Percentiles rank a stretch among this genome's conserved stretches.
Evolutionary conservation across 345 rosid genomes (phyloP).

Genomic region (Combretum micranthum): DNA sequence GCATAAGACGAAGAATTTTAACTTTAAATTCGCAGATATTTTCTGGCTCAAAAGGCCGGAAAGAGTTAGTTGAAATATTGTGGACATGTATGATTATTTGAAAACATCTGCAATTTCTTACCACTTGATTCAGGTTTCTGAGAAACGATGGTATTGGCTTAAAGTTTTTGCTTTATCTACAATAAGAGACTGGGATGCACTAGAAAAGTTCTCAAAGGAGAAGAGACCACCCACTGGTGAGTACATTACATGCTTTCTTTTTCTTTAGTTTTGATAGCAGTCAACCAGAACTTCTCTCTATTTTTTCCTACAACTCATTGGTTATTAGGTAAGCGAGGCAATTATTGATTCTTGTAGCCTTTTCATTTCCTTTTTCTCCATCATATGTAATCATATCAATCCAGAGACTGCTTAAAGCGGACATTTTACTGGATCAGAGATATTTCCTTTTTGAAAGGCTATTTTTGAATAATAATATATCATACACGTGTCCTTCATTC

Average conservation of each 20-base stretch:
- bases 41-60: too few species aligned
- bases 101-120: not conserved
- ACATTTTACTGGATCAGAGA: too few species aligned
- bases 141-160: conserved; percentile 97
- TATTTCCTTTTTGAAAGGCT: too few species aligned
- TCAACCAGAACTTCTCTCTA: not conserved
- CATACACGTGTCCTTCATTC: too few species aligned
- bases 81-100: not conserved
- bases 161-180: conserved; percentile 91
- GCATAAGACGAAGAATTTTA: too few species aligned
- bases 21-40: too few species aligned
- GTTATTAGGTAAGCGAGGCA: too few species aligned
- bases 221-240: conserved; percentile 89
- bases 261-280: not conserved
- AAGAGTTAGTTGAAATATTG: too few species aligned
- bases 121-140: conserved; percentile 51
- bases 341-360: not conserved
- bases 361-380: not conserved
- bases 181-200: conserved; percentile 83
- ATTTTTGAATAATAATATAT: too few species aligned
- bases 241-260: not conserved
- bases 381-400: too few species aligned
- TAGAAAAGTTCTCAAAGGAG: conserved; percentile 92
- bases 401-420: too few species aligned
- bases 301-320: not conserved